Conservation (phyloP, 768 basidiomycete genomes). For the Inosperma sp. region DNA sequence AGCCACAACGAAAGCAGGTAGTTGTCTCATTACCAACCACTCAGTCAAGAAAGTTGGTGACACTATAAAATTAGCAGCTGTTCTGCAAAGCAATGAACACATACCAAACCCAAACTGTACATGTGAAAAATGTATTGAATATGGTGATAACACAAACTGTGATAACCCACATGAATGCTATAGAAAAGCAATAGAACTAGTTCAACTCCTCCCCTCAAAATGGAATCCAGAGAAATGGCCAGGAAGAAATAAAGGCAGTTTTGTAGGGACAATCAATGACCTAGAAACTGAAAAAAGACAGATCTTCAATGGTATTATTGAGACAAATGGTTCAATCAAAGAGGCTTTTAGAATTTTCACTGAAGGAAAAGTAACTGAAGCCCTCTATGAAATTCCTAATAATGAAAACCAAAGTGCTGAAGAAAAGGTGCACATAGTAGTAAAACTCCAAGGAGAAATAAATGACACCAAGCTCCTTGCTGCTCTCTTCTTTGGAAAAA, state of each 20-base stretch:
- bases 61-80: background rate
- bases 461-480: background rate
- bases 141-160: constrained; percentile 9
- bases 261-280: background rate
- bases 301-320: background rate
- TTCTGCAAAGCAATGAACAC: background rate
- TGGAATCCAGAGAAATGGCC: constrained; percentile 18
- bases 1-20: constrained; percentile 5
- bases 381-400: background rate
- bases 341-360: background rate
- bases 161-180: constrained; percentile 17
- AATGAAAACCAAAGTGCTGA: too few species aligned
- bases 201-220: constrained; percentile 16
- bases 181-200: constrained; percentile 9
- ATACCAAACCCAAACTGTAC: background rate
- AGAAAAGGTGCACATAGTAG: background rate
- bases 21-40: constrained; percentile 17
- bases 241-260: background rate
- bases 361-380: background rate
- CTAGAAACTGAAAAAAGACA: background rate
- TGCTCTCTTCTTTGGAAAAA: background rate
- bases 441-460: background rate
- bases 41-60: constrained; percentile 13
- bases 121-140: constrained; percentile 5
- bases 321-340: background rate